A percentile compares a stretch with the other conserved stretches of the same genome.
These are phyloP conservation scores for Rhodotorula babjevae DNA, from an alignment of 768 basidiomycete genomes.

Conservation along the genomic window DNA sequence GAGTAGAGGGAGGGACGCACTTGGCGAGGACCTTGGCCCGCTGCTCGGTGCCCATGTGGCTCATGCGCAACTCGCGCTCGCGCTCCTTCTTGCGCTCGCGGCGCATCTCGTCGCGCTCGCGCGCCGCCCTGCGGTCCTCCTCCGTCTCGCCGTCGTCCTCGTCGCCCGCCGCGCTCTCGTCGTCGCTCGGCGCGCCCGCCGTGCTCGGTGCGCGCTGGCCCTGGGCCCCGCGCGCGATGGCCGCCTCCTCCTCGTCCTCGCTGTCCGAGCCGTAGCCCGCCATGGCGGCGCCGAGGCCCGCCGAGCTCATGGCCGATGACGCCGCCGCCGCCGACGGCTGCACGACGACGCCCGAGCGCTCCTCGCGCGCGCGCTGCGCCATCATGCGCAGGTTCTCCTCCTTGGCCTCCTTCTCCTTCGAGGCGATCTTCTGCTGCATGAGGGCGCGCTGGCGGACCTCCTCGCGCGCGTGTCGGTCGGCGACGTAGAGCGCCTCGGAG, in stretches of 20 bases:
- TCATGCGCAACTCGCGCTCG: constrained; percentile 97
- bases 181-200: constrained; percentile 1
- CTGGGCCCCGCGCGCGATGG: constrained; percentile 11
- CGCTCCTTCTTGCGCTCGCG: constrained; percentile 86
- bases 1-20: constrained; percentile 43
- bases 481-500: constrained; percentile 89
- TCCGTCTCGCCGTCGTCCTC: constrained; percentile 44
- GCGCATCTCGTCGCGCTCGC: constrained; percentile 83
- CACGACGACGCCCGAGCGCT: constrained; percentile 70
- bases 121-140: constrained; percentile 60
- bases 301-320: constrained; percentile 62
- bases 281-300: constrained; percentile 79
- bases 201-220: constrained; percentile 8
- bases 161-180: constrained; percentile 43
- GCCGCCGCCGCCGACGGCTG: constrained; percentile 45
- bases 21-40: constrained; percentile 91
- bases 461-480: constrained; percentile 94
- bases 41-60: constrained; percentile 96
- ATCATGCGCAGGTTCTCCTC: constrained; percentile 91
- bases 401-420: constrained; percentile 95
- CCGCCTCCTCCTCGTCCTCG: constrained; percentile 55
- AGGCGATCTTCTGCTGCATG: constrained; percentile 98
- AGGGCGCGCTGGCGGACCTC: constrained; percentile 92
- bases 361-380: constrained; percentile 92
- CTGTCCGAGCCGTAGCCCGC: constrained; percentile 62